phyloP scores from a whole-genome alignment of 2,329 filamentous ascomycete genomes.

The Mollisiaceae sp. region DNA sequence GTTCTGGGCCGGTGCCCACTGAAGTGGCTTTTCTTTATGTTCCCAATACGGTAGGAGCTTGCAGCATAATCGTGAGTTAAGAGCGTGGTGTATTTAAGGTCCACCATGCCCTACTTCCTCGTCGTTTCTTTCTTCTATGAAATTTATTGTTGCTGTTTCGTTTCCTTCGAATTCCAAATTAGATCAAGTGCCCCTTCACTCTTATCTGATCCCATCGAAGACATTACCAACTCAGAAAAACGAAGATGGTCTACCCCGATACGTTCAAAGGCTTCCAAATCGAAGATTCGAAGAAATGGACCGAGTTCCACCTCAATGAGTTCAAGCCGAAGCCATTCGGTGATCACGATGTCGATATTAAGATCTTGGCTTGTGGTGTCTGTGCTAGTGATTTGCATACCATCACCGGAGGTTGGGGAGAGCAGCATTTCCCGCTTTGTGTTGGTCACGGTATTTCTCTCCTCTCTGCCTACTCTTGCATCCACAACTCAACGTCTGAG shows the following conservation, averaged over 20 bases:
- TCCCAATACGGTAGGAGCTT: too few relatives aligned
- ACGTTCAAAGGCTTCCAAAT: constrained; percentile 67
- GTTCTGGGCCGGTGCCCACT: too few relatives aligned
- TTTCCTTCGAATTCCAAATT: neutral
- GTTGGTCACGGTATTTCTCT: constrained; percentile 51
- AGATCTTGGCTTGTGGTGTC: constrained; percentile 81
- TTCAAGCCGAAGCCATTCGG: constrained; percentile 86
- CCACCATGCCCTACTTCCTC: neutral
- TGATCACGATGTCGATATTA: constrained; percentile 85
- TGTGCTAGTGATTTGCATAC: constrained; percentile 77
- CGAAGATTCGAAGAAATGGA: constrained; percentile 40
- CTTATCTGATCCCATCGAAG: neutral
- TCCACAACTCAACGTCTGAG: neutral
- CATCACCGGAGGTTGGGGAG: constrained; percentile 63
- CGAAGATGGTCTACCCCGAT: constrained; percentile 54
- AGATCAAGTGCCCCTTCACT: neutral
- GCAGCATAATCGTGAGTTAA: too few relatives aligned
- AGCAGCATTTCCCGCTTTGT: constrained; percentile 55
- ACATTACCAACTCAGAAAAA: neutral
- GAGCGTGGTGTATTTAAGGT: neutral
- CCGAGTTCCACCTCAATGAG: constrained; percentile 50
- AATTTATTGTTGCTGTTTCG: neutral
- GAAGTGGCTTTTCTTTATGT: neutral
- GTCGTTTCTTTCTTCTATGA: neutral
- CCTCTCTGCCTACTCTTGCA: too few relatives aligned